These are phyloP conservation scores for Malus sylvestris DNA, from an alignment of 306 rosid genomes.

Conservation along the genomic window DNA sequence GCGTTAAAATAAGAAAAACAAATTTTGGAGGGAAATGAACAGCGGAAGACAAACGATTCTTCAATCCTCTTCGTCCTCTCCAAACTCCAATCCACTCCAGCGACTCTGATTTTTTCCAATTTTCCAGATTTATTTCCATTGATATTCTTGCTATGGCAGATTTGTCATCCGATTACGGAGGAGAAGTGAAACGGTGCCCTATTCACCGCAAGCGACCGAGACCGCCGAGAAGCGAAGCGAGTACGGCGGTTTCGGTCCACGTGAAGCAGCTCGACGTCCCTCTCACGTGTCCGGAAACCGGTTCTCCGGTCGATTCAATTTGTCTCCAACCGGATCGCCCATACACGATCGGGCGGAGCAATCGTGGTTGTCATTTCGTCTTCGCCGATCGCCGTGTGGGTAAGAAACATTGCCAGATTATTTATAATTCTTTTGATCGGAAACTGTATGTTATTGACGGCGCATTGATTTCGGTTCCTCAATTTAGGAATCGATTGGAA, in stretches of 20 bases:
- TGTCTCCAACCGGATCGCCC: conserved; percentile 34
- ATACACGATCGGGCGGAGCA: conserved; percentile 51
- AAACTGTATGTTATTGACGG: conserved; percentile 49
- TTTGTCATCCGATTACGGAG: background rate
- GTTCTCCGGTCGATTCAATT: conserved; percentile 22
- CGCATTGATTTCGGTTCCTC: conserved; percentile 14
- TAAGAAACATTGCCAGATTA: conserved; percentile 54
- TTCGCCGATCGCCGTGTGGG: conserved; percentile 55
- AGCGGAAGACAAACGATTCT: background rate
- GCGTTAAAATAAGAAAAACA: background rate
- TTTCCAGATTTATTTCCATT: background rate
- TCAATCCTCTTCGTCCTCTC: background rate
- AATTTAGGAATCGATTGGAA: conserved; percentile 23
- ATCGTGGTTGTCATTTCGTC: conserved; percentile 33
- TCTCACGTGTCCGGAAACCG: conserved; percentile 20
- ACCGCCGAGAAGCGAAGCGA: background rate
- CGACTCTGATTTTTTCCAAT: background rate
- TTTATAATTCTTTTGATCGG: conserved; percentile 42
- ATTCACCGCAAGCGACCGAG: background rate
- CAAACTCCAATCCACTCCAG: background rate
- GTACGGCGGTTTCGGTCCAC: conserved; percentile 16
- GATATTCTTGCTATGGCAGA: background rate
- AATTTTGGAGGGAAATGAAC: conserved; percentile 9
- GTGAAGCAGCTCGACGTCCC: conserved; percentile 38
- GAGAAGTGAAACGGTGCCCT: background rate